phyloP scores from a whole-genome alignment of 2,329 filamentous ascomycete species.

The Ascosphaera aggregata region DNA sequence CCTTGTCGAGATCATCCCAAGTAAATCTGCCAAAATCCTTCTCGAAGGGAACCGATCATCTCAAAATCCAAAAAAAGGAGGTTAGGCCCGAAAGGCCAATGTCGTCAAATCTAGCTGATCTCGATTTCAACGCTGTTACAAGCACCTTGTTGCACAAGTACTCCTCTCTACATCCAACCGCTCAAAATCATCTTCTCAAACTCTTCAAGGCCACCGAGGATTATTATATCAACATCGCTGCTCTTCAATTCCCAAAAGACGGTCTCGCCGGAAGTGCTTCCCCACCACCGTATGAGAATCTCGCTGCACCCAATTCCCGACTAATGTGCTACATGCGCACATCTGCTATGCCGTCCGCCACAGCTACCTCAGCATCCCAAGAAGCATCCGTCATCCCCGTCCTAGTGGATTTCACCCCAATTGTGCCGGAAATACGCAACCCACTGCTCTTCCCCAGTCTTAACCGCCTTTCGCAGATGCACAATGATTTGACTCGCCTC shows the following conservation, averaged over 20 bases:
- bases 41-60: slow-evolving; percentile 8
- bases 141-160: background rate
- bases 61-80: slow-evolving; percentile 3
- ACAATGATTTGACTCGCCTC: slow-evolving; percentile 17
- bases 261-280: slow-evolving; percentile 17
- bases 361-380: slow-evolving; percentile 9
- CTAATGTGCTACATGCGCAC: slow-evolving; percentile 18
- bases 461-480: slow-evolving; percentile 15
- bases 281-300: slow-evolving; percentile 20
- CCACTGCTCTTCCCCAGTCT: slow-evolving; percentile 9
- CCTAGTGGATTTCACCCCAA: slow-evolving; percentile 19
- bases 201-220: slow-evolving; percentile 10
- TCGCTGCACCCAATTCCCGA: slow-evolving; percentile 19
- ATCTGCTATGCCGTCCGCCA: slow-evolving; percentile 13
- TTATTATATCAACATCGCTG: slow-evolving; percentile 18
- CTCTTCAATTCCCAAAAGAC: slow-evolving; percentile 14
- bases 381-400: slow-evolving; percentile 17
- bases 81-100: background rate
- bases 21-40: slow-evolving; percentile 12
- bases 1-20: slow-evolving; percentile 8
- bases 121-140: slow-evolving; percentile 5
- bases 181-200: background rate
- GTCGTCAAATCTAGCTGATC: background rate
- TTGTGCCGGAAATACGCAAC: slow-evolving; percentile 15
- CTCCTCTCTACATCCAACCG: background rate